Evolutionary conservation across 352 stramenopile genomes (phyloP).

Genomic region (Pythium coloratum): DNA sequence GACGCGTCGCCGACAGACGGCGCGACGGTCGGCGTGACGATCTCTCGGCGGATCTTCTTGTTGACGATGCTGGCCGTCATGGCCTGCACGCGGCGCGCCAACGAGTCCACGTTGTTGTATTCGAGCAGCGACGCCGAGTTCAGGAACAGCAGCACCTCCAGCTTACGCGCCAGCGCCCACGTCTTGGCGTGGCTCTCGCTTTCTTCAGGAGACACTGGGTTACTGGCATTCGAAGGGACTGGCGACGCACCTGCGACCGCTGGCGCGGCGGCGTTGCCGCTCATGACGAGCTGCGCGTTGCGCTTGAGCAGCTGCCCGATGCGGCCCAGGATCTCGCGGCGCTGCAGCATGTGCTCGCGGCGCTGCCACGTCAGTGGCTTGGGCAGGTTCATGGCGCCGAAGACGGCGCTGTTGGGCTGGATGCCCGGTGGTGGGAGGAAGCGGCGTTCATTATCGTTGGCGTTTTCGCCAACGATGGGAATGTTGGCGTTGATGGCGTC

Average conservation of each 20-base stretch:
- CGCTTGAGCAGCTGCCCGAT: slow-evolving; percentile 63
- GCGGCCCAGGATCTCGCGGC: slow-evolving; percentile 61
- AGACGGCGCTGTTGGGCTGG: slow-evolving; percentile 76
- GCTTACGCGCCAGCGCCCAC: slow-evolving; percentile 75
- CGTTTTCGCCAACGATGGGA: background rate
- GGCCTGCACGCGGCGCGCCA: slow-evolving; percentile 75
- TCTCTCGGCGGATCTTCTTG: slow-evolving; percentile 76
- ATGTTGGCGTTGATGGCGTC: slow-evolving; percentile 5
- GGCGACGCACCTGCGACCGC: background rate
- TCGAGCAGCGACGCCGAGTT: slow-evolving; percentile 81
- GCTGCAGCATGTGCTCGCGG: slow-evolving; percentile 67
- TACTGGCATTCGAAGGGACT: background rate
- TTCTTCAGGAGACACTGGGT: background rate
- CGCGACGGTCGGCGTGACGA: slow-evolving; percentile 10
- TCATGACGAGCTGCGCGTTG: slow-evolving; percentile 48
- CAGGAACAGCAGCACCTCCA: slow-evolving; percentile 83
- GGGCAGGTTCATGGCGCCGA: slow-evolving; percentile 60
- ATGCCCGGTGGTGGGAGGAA: slow-evolving; percentile 62
- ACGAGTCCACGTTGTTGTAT: slow-evolving; percentile 79
- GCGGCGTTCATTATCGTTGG: slow-evolving; percentile 13
- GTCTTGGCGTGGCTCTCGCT: slow-evolving; percentile 41
- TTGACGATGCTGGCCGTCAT: slow-evolving; percentile 82
- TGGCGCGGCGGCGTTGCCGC: background rate
- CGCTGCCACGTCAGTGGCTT: slow-evolving; percentile 84
- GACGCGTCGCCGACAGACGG: background rate